phyloP scores from a whole-genome alignment of 805 yeast genomes.

The Wickerhamomyces sydowiorum region DNA sequence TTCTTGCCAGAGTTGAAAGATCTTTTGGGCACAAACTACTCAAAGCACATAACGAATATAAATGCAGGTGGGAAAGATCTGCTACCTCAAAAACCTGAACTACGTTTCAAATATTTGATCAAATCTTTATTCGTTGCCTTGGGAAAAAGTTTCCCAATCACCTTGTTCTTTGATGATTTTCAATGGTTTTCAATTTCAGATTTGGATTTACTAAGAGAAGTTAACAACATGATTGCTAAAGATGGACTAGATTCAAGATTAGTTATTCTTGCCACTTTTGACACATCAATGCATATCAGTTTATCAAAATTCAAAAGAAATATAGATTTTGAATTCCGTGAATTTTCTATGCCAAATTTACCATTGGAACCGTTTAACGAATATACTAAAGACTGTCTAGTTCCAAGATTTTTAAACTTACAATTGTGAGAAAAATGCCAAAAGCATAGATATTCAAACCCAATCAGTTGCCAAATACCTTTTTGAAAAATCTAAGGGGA shows the following conservation, averaged over 20 bases:
- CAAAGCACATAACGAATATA: conserved; percentile 18
- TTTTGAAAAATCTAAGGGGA: conserved; percentile 18
- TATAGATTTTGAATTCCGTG: conserved; percentile 14
- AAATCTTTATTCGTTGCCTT: conserved; percentile 36
- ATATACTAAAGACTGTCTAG: conserved; percentile 6
- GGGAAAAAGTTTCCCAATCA: conserved; percentile 33
- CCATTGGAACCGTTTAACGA: conserved; percentile 1
- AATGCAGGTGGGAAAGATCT: conserved; percentile 8
- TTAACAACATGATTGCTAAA: conserved; percentile 20
- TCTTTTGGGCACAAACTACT: conserved; percentile 37
- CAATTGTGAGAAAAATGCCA: not conserved
- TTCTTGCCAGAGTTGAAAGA: conserved; percentile 40
- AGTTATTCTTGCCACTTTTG: conserved; percentile 22
- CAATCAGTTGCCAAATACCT: conserved; percentile 14
- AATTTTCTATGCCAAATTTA: conserved; percentile 13
- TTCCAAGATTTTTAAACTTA: conserved; percentile 1
- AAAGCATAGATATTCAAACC: not conserved
- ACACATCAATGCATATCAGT: conserved; percentile 5
- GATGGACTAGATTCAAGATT: conserved; percentile 20
- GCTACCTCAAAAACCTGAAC: conserved; percentile 28
- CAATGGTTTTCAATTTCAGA: conserved; percentile 35
- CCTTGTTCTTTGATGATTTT: conserved; percentile 39
- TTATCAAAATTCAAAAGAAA: conserved; percentile 13
- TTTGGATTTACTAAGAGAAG: conserved; percentile 21
- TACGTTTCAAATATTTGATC: conserved; percentile 36